Base-by-base conservation (phyloP, 495 filamentous ascomycete genomes). In the Usnea hakonensis region DNA sequence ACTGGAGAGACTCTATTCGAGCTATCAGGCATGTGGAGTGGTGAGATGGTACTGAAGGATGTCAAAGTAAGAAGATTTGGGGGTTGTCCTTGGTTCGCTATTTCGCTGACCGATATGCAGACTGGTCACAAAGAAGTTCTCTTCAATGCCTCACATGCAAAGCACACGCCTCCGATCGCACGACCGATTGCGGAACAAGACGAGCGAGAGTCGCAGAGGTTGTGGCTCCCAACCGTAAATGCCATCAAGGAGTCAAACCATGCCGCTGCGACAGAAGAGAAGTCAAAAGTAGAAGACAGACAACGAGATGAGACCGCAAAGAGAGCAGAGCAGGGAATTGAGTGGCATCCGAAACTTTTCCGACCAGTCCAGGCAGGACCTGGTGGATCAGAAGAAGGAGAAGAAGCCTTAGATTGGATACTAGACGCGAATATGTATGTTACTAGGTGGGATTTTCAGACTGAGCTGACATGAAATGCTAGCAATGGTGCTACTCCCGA, bases 331-430 rank as follows among this genome's bases (percentile, higher is more conserved):
- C 86, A 94, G 13, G 90, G 88, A 54, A 78, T 93, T 17, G 91
- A 95, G 63, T 99, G 95, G 95, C 85, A 83, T 57, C 93, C 94
- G 10, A 81, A 82, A 61, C 81, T 96, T 21, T 99, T 99, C 79
- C 81, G 90, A 63, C 71, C 70, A 58, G 86, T 95, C 13, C 80
- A 83, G 33, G 87, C 86, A 37, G 90, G 90, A 4, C 85, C 85
- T 21, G 85, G 84, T 43, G 88, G 87, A 17, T 67, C 79, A 9
- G 89, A 90, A 55, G 92, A 95, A 67, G 93, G 91, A 21, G 90
- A 96, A 68, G 85, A 87, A 65, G 87, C 88, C 61, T 77, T 99
- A 28, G 95, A 99, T 73, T 99, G 90, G 90, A 90, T 97, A 68
- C 87, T 99, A 68, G 87, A 91, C 70, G 88, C 95, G 16, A 77